Evolutionary conservation across 78 protist species (phyloP).

Genomic region (Parvularia atlantis): DNA sequence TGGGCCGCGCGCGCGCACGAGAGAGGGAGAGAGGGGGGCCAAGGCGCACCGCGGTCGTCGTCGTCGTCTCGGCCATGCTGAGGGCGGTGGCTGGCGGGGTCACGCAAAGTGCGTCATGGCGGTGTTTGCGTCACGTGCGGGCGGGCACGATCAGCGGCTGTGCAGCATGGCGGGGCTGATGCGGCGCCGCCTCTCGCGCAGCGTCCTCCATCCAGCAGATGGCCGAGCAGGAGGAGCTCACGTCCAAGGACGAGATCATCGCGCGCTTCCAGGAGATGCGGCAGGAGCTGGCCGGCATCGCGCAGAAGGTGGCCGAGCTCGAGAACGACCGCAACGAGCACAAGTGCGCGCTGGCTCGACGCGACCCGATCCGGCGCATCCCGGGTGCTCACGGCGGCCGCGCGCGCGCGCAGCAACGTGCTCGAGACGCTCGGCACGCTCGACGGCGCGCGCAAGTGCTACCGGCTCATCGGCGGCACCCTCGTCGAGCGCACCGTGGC

Average conservation of each 20-base stretch:
- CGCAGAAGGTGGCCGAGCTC: slow-evolving; percentile 12
- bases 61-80: too few species aligned
- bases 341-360: slow-evolving; percentile 19
- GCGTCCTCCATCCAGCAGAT: too few species aligned
- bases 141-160: too few species aligned
- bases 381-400: not conserved
- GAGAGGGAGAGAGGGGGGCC: too few species aligned
- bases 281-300: not conserved
- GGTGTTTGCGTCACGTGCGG: too few species aligned
- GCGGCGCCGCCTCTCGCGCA: too few species aligned
- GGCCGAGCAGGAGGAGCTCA: not conserved
- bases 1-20: too few species aligned
- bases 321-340: slow-evolving; percentile 15
- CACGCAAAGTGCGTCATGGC: too few species aligned
- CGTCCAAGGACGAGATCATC: slow-evolving; percentile 5
- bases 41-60: too few species aligned
- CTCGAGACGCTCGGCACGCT: not conserved
- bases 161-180: too few species aligned
- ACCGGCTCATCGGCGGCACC: slow-evolving; percentile 36
- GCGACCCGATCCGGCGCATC: too few species aligned
- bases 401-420: slow-evolving; percentile 6
- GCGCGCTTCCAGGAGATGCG: not conserved
- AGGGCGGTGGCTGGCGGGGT: too few species aligned
- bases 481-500: slow-evolving; percentile 38
- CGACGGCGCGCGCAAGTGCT: slow-evolving; percentile 21